Evolutionary conservation across 1,139 yeast genomes (phyloP), one percentile per base, ranked within the genome.

Genomic region (Hemisphaericaspora xylofermentans): DNA sequence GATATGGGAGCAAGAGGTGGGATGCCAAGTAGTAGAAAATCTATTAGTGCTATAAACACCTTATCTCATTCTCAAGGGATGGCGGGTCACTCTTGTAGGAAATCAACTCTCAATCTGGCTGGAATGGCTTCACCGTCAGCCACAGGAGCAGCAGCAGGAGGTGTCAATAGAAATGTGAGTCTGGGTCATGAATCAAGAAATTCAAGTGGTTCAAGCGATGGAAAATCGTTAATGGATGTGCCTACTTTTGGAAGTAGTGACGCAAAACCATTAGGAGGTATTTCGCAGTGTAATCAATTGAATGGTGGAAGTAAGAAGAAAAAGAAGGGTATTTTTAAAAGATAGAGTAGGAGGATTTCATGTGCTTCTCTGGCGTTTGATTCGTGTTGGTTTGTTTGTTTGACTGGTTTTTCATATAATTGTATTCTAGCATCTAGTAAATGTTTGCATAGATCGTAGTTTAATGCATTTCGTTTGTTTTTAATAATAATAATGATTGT

Each of bases 1-100:
- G 77, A 72, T 52, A 62, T 70, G 64, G 77, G 77, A 12, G 77
- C 76, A 9, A 62, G 78, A 50, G 77, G 75, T n/a, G 77, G 77
- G 10, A 72, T 71, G 77, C 77, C 76, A 38, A 53, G 45, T 17
- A 33, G 38, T 14, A 47, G 55, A 57, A 49, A 60, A 53, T 46
- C 56, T 10, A 35, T 47, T 15, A 39, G 43, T 35, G 46, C 45
- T 33, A 30, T 42, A 19, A 40, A 42, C 17, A 31, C 34, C 14
- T 31, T 33, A 37, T 3, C 15, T n/a, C n/a, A 14, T 9, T 17
- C 25, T 6, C 34, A 9, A 2, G 29, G 29, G 15, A 21, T 5
- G 6, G 29, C 16, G 16, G n/a, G 17, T 12, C 33, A 30, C 21
- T 15, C 18, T 5, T 12, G n/a, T 5, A 30, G 36, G 14, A 32